Percentiles rank a stretch among this genome's conserved stretches.
phyloP scores from a whole-genome alignment of 768 basidiomycete species.

The Thelephora ganbajun region DNA sequence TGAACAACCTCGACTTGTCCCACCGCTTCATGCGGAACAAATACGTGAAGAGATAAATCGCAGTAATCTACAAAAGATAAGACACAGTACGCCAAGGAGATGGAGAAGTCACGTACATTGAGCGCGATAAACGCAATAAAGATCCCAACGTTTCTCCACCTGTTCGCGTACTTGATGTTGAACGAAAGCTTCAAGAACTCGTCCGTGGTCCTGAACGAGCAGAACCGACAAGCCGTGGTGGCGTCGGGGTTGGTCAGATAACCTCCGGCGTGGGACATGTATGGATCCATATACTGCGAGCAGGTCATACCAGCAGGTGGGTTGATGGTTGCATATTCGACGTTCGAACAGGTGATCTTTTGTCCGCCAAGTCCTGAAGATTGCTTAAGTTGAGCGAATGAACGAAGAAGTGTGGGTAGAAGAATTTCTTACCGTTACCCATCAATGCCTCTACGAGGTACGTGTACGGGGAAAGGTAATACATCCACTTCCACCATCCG shows the following conservation, averaged over 20 bases:
- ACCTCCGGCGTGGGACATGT: conserved; percentile 36
- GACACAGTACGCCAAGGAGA: neutral
- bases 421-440: conserved; percentile 14
- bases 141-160: conserved; percentile 43
- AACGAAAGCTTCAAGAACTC: conserved; percentile 17
- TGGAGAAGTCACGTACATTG: conserved; percentile 25
- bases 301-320: conserved; percentile 45
- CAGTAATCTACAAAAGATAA: conserved; percentile 11
- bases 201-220: conserved; percentile 20
- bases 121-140: conserved; percentile 32
- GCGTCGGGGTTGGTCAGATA: conserved; percentile 44
- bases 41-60: conserved; percentile 18
- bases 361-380: conserved; percentile 26
- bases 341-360: conserved; percentile 30
- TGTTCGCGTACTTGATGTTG: conserved; percentile 19
- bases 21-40: conserved; percentile 16
- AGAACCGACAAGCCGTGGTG: conserved; percentile 37
- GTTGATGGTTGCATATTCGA: conserved; percentile 38
- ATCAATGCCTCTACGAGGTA: conserved; percentile 39
- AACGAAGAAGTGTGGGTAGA: no score
- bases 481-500: conserved; percentile 69
- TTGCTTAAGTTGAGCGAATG: neutral
- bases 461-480: conserved; percentile 35
- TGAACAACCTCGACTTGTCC: conserved; percentile 3
- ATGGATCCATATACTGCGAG: conserved; percentile 32